phyloP scores from a whole-genome alignment of 2,329 filamentous ascomycete species.

The Ophiostoma sp. region DNA sequence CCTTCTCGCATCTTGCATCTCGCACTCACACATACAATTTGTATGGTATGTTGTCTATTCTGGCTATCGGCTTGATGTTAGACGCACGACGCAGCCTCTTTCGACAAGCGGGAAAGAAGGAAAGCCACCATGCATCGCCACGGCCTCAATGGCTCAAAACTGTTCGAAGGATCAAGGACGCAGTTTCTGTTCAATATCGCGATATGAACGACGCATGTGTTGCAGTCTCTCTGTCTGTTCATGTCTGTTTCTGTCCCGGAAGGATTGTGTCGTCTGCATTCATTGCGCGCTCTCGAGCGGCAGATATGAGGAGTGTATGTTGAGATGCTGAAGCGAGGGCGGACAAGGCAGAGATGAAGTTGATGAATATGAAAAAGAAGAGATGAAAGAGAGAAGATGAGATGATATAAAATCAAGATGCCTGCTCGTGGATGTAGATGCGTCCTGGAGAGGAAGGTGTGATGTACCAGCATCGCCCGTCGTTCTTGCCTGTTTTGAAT shows the following conservation, averaged over 20 bases:
- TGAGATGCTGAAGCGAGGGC: neutral
- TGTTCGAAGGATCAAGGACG: neutral
- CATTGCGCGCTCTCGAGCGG: neutral
- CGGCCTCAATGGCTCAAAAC: neutral
- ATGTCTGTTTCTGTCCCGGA: neutral
- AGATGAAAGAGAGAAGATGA: neutral
- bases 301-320: neutral
- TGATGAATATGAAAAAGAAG: neutral
- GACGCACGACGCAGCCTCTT: neutral
- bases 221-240: no score
- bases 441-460: neutral
- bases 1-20: conserved; percentile 9
- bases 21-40: neutral
- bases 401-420: neutral
- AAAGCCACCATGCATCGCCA: neutral
- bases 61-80: neutral
- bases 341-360: neutral
- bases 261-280: neutral
- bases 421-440: neutral
- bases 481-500: neutral
- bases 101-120: no score
- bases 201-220: neutral
- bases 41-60: neutral
- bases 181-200: conserved; percentile 2
- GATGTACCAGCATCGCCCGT: neutral